Evolutionary conservation across 352 stramenopile genomes (phyloP).

Genomic region (Phytopythium sindhum): DNA sequence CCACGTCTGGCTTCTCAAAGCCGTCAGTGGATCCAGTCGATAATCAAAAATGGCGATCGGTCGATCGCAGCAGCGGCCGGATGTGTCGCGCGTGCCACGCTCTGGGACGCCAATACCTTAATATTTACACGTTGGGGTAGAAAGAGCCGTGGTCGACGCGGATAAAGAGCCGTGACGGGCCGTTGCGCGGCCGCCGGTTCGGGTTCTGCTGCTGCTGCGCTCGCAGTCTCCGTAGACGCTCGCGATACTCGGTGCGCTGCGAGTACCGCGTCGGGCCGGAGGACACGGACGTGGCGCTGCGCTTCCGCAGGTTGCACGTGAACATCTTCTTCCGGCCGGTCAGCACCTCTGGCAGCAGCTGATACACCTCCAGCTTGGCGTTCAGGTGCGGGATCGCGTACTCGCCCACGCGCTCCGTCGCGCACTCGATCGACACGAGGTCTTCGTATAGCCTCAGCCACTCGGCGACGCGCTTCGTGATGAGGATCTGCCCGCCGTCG

Average conservation of each 20-base stretch:
- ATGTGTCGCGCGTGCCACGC: no score
- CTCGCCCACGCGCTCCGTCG: conserved; percentile 38
- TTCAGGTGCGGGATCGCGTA: conserved; percentile 45
- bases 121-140: conserved; percentile 20
- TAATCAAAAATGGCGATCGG: no score
- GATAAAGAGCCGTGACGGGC: conserved; percentile 28
- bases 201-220: conserved; percentile 15
- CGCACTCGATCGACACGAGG: conserved; percentile 37
- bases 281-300: conserved; percentile 30
- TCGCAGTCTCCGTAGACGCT: conserved; percentile 26
- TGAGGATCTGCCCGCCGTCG: conserved; percentile 49
- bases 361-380: conserved; percentile 45
- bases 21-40: no score
- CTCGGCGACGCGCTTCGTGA: conserved; percentile 47
- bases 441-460: conserved; percentile 51
- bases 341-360: conserved; percentile 41
- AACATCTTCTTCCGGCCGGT: conserved; percentile 44
- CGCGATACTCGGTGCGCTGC: conserved; percentile 36
- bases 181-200: conserved; percentile 15
- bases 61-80: not conserved
- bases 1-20: no score
- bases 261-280: conserved; percentile 27
- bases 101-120: not conserved
- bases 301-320: conserved; percentile 38
- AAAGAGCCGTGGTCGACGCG: conserved; percentile 39